Conservation (phyloP, 331 rosid species). For the Telfairia occidentalis region DNA sequence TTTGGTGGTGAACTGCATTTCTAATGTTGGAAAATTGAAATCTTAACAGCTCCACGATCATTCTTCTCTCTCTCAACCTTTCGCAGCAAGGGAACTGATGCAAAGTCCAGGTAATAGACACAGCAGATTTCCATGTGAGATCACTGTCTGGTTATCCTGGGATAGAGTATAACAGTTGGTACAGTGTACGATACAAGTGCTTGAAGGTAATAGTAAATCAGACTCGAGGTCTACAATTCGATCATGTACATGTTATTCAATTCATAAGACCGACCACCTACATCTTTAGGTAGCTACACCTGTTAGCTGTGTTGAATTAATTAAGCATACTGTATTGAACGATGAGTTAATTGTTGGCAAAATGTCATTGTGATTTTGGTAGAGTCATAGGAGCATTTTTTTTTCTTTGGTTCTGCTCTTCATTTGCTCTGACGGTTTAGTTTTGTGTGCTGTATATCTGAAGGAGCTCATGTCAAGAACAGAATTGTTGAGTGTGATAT, state of each 20-base stretch:
- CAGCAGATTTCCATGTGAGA: neutral
- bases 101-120: conserved; percentile 57
- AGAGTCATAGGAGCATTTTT: conserved; percentile 58
- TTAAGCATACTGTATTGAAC: conserved; percentile 39
- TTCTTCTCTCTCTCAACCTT: conserved; percentile 88
- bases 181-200: conserved; percentile 6
- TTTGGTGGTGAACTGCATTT: conserved; percentile 1
- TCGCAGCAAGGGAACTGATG: conserved; percentile 90
- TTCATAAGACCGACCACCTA: conserved; percentile 32
- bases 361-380: conserved; percentile 64
- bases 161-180: conserved; percentile 43
- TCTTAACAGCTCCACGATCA: conserved; percentile 78
- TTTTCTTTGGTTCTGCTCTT: conserved; percentile 16
- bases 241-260: conserved; percentile 57
- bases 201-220: conserved; percentile 16
- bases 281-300: conserved; percentile 41
- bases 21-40: conserved; percentile 16
- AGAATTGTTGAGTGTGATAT: conserved; percentile 15
- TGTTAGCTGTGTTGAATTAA: conserved; percentile 49
- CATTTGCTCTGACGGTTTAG: conserved; percentile 16
- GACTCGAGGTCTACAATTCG: conserved; percentile 27
- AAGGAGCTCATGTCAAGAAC: conserved; percentile 15
- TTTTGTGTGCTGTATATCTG: conserved; percentile 17
- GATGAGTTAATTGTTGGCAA: conserved; percentile 40
- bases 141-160: conserved; percentile 20